Conservation (phyloP, 768 basidiomycete species). For the Amanita polypyramis region DNA sequence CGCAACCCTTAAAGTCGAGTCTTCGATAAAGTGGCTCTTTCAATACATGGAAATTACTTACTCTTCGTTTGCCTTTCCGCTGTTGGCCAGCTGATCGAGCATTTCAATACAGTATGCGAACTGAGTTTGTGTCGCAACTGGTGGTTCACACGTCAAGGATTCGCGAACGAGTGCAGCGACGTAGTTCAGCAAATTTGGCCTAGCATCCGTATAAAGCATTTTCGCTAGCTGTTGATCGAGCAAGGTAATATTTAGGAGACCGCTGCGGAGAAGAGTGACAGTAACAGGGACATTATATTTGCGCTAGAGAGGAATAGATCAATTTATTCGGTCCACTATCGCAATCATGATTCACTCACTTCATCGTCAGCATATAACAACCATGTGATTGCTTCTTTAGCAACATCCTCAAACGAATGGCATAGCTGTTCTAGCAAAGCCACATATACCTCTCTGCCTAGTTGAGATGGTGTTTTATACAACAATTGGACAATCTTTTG, state of each 20-base stretch:
- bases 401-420: conserved; percentile 81
- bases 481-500: conserved; percentile 95
- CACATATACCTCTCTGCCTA: conserved; percentile 91
- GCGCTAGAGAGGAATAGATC: conserved; percentile 38
- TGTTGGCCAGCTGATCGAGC: conserved; percentile 59
- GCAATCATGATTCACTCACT: conserved; percentile 32
- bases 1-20: conserved; percentile 37
- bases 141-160: conserved; percentile 72
- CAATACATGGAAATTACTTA: conserved; percentile 29
- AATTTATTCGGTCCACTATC: conserved; percentile 7
- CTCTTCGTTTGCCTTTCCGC: conserved; percentile 80
- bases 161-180: conserved; percentile 78
- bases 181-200: conserved; percentile 70
- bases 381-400: conserved; percentile 96
- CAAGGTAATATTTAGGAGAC: conserved; percentile 64
- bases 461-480: conserved; percentile 78
- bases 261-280: conserved; percentile 75
- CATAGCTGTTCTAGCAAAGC: conserved; percentile 84
- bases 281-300: conserved; percentile 96
- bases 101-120: conserved; percentile 76
- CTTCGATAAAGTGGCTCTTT: conserved; percentile 6
- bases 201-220: conserved; percentile 67
- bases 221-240: conserved; percentile 91
- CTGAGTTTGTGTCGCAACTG: conserved; percentile 70
- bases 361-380: conserved; percentile 94